Percentiles rank a stretch among this genome's conserved stretches.
phyloP scores from a whole-genome alignment of 2,329 filamentous ascomycete genomes.

The Orbilia ellipsospora region DNA sequence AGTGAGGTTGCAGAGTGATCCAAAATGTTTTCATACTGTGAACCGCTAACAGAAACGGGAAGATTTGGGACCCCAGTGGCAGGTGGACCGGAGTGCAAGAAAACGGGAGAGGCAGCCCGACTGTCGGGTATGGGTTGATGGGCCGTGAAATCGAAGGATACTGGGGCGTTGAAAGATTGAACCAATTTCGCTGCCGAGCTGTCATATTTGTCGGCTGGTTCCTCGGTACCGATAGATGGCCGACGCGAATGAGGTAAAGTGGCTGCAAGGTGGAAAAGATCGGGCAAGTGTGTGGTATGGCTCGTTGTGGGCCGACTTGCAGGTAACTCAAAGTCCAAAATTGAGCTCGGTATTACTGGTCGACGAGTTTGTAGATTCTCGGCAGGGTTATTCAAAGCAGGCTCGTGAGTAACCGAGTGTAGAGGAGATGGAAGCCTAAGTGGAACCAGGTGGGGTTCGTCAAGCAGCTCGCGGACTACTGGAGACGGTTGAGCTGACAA shows the following conservation, averaged over 20 bases:
- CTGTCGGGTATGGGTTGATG: background rate
- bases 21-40: background rate
- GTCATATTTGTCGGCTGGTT: background rate
- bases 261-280: background rate
- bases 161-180: background rate
- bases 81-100: background rate
- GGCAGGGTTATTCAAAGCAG: background rate
- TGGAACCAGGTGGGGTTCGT: conserved; percentile 12
- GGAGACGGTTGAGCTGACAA: conserved; percentile 17
- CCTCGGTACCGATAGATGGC: background rate
- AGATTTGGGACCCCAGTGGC: background rate
- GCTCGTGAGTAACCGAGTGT: background rate
- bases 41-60: conserved; percentile 9
- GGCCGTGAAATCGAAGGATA: background rate
- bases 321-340: conserved; percentile 2
- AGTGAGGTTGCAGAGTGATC: too few relatives aligned
- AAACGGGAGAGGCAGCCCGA: conserved; percentile 8
- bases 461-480: background rate
- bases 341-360: background rate
- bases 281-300: background rate
- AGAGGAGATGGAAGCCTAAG: background rate
- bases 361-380: background rate
- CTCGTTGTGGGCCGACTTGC: conserved; percentile 20
- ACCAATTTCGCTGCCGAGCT: background rate
- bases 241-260: conserved; percentile 10